These are phyloP conservation scores for Euphorbia celastroides DNA, from an alignment of 441 rosid species.

Conservation along the genomic window DNA sequence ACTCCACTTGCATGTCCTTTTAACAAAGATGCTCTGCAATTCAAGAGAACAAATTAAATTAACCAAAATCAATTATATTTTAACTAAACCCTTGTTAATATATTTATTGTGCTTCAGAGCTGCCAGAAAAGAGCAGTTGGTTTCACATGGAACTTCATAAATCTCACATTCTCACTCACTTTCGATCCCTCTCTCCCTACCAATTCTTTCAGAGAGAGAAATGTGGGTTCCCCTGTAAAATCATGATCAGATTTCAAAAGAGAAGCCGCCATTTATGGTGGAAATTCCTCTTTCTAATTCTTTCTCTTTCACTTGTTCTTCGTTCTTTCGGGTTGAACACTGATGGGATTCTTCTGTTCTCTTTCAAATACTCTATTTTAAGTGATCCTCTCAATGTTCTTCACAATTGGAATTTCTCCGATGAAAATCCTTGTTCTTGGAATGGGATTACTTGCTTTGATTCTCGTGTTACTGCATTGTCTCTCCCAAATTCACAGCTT, in stretches of 20 bases:
- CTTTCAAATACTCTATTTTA: constrained; percentile 70
- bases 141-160: too few species aligned
- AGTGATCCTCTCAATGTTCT: constrained; percentile 62
- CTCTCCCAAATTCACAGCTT: constrained; percentile 59
- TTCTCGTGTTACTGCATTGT: constrained; percentile 42
- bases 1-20: constrained; percentile 40
- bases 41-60: not conserved
- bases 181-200: too few species aligned
- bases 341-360: constrained; percentile 65
- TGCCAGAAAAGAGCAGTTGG: too few species aligned
- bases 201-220: too few species aligned
- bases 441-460: constrained; percentile 49
- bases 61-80: not conserved
- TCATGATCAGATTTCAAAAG: too few species aligned
- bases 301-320: constrained; percentile 38
- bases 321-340: too few species aligned
- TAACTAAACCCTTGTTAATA: too few species aligned
- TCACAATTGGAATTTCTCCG: constrained; percentile 68
- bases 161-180: too few species aligned
- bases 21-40: constrained; percentile 42
- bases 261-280: too few species aligned
- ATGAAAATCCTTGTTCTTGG: constrained; percentile 79
- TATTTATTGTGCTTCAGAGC: too few species aligned
- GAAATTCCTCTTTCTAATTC: too few species aligned
- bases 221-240: too few species aligned